Conservation (phyloP, 352 stramenopile genomes). For the Phytophthora brassicae region DNA sequence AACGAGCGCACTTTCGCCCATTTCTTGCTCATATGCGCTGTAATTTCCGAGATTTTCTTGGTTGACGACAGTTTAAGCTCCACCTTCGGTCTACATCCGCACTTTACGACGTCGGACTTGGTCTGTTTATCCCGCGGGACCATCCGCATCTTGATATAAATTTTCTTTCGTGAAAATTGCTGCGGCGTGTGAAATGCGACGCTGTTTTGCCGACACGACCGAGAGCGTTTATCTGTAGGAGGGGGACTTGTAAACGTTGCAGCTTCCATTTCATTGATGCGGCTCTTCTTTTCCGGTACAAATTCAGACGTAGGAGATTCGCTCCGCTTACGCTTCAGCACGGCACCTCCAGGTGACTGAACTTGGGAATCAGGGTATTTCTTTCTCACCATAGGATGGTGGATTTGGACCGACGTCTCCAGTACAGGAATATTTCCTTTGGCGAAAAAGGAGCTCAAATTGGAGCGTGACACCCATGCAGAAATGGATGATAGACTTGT, state of each 20-base stretch:
- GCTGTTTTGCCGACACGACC: conserved; percentile 20
- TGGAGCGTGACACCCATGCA: conserved; percentile 37
- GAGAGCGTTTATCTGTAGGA: conserved; percentile 21
- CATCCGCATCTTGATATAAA: conserved; percentile 85
- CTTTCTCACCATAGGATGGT: conserved; percentile 65
- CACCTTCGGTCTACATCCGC: conserved; percentile 71
- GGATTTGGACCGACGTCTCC: conserved; percentile 28
- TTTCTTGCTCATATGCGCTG: conserved; percentile 77
- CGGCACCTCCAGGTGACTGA: conserved; percentile 9
- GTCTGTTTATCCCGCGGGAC: conserved; percentile 69
- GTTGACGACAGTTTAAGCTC: conserved; percentile 77
- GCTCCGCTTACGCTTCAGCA: conserved; percentile 38
- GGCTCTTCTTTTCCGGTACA: conserved; percentile 23
- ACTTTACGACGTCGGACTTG: conserved; percentile 43
- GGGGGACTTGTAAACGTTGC: conserved; percentile 42
- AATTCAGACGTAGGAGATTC: conserved; percentile 11
- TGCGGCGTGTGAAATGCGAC: conserved; percentile 52
- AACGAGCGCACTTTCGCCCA: conserved; percentile 51
- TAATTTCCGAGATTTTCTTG: conserved; percentile 80
- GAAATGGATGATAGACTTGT: conserved; percentile 35
- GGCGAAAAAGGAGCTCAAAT: conserved; percentile 34
- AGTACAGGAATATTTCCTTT: conserved; percentile 4
- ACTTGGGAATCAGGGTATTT: conserved; percentile 35
- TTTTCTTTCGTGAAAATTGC: conserved; percentile 64
- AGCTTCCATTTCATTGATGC: conserved; percentile 11